phyloP scores from a whole-genome alignment of 768 basidiomycete genomes.

The Trametes cinnabarina region DNA sequence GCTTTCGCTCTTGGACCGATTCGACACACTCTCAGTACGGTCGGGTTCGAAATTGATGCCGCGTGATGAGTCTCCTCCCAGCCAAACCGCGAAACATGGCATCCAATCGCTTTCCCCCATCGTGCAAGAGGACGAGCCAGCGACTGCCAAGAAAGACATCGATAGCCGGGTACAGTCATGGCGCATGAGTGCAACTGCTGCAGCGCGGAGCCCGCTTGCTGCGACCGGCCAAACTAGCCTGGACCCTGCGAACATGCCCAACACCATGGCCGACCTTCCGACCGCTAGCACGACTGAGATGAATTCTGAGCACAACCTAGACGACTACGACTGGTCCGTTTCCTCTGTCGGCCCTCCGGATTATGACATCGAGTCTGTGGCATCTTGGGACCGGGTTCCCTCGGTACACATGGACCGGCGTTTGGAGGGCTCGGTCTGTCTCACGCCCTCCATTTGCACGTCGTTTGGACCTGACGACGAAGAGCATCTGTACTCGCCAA shows the following conservation, averaged over 20 bases:
- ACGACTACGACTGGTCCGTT: slow-evolving; percentile 69
- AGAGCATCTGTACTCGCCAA: slow-evolving; percentile 36
- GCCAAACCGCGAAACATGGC: slow-evolving; percentile 24
- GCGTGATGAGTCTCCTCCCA: slow-evolving; percentile 29
- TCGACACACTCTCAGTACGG: slow-evolving; percentile 42
- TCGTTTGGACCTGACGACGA: slow-evolving; percentile 57
- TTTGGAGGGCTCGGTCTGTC: slow-evolving; percentile 52
- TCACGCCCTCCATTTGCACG: slow-evolving; percentile 53
- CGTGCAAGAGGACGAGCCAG: slow-evolving; percentile 58
- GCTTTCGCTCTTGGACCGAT: slow-evolving; percentile 66
- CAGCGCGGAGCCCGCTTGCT: slow-evolving; percentile 38
- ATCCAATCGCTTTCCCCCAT: slow-evolving; percentile 54
- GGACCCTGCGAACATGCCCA: slow-evolving; percentile 52
- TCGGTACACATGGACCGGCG: slow-evolving; percentile 60
- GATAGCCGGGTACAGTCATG: slow-evolving; percentile 62
- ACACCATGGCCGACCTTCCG: slow-evolving; percentile 35
- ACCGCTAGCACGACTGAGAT: slow-evolving; percentile 21
- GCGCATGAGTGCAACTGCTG: slow-evolving; percentile 57
- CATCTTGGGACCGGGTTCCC: slow-evolving; percentile 39
- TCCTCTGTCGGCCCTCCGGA: slow-evolving; percentile 63
- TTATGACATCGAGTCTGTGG: slow-evolving; percentile 38
- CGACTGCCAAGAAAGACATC: slow-evolving; percentile 46
- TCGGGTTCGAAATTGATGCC: slow-evolving; percentile 30
- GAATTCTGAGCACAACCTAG: slow-evolving; percentile 49
- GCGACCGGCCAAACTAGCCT: slow-evolving; percentile 49